Percentiles rank a stretch among this genome's conserved stretches.
Evolutionary conservation across 768 basidiomycete genomes (phyloP).

Genomic region (Hortiboletus campestris): DNA sequence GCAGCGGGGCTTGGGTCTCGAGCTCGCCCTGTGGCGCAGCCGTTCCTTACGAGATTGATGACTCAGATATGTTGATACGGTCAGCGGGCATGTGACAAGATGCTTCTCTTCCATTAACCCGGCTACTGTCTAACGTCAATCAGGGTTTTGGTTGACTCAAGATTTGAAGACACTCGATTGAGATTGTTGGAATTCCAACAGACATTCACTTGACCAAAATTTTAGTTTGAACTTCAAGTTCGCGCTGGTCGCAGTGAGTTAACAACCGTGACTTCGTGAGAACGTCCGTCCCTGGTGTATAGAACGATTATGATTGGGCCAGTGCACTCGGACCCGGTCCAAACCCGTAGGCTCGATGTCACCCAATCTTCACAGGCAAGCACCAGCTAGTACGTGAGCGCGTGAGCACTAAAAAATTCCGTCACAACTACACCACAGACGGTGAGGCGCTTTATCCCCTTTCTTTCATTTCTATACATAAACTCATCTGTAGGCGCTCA

Average conservation of each 20-base stretch:
- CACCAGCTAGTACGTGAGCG: constrained; percentile 23
- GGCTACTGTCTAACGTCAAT: constrained; percentile 17
- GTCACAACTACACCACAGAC: constrained; percentile 8
- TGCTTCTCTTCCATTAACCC: constrained; percentile 16
- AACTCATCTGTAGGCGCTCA: constrained; percentile 6
- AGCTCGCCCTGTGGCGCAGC: constrained; percentile 22
- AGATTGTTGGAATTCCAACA: background rate
- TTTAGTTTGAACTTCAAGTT: background rate
- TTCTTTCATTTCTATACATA: constrained; percentile 20
- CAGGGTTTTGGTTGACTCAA: constrained; percentile 3
- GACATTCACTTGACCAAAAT: background rate
- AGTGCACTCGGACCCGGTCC: background rate
- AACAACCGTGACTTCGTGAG: background rate
- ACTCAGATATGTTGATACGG: background rate
- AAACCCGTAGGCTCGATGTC: constrained; percentile 3
- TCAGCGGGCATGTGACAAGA: background rate
- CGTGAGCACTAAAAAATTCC: constrained; percentile 11
- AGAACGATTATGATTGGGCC: background rate
- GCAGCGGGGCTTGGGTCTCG: background rate
- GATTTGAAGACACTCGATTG: background rate
- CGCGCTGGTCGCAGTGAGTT: background rate
- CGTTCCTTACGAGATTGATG: constrained; percentile 10
- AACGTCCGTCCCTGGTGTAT: background rate
- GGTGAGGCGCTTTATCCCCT: background rate
- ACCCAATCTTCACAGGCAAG: constrained; percentile 20